Evolutionary conservation across 2,329 filamentous ascomycete species (phyloP).

Genomic region (Aspergillus versicolor): DNA sequence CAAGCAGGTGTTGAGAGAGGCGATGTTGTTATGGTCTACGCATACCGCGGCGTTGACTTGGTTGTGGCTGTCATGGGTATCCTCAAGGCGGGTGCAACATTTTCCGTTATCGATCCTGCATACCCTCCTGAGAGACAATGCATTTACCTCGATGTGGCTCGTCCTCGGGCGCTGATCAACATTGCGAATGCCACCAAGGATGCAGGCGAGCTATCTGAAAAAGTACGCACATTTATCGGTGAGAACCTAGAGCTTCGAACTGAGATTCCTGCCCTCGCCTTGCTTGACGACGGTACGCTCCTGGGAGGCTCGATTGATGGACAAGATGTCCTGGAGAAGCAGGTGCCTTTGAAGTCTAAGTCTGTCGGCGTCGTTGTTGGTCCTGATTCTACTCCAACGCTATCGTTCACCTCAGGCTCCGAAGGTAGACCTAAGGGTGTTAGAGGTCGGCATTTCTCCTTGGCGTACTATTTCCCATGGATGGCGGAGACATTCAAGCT

Average conservation of each 20-base stretch:
- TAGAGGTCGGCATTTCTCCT: constrained; percentile 77
- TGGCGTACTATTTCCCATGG: constrained; percentile 88
- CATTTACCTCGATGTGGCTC: constrained; percentile 78
- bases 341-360: constrained; percentile 53
- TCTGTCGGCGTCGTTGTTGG: constrained; percentile 75
- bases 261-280: constrained; percentile 69
- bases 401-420: constrained; percentile 70
- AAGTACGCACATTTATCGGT: constrained; percentile 67
- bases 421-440: constrained; percentile 87
- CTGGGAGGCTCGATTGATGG: constrained; percentile 66
- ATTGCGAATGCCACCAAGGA: constrained; percentile 72
- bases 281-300: constrained; percentile 70
- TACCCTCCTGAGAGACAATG: constrained; percentile 80
- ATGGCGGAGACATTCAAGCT: constrained; percentile 83
- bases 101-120: constrained; percentile 70
- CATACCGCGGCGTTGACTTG: constrained; percentile 76
- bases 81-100: constrained; percentile 59
- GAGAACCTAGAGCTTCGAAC: constrained; percentile 71
- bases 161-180: constrained; percentile 68
- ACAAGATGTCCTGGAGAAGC: constrained; percentile 64
- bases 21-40: constrained; percentile 92
- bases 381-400: constrained; percentile 76
- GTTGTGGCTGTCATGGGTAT: constrained; percentile 79
- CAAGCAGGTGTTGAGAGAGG: constrained; percentile 70
- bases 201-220: constrained; percentile 60